These are phyloP conservation scores for Globisporangium takayamanum DNA, from an alignment of 352 stramenopile species.

Conservation along the genomic window DNA sequence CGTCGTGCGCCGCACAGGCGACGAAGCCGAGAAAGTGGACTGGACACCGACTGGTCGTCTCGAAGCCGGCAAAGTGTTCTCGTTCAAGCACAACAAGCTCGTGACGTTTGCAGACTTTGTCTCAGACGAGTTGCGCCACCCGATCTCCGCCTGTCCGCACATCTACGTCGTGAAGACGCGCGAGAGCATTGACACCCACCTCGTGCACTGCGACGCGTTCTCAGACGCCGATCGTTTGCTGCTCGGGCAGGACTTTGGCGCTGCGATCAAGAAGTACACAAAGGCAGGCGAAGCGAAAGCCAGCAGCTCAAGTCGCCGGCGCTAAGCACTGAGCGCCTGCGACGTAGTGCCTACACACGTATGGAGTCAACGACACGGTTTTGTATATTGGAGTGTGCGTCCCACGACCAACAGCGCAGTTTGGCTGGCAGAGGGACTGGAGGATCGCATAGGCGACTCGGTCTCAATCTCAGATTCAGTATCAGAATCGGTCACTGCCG, in stretches of 20 bases:
- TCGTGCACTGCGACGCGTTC: conserved; percentile 65
- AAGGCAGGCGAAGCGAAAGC: conserved; percentile 13
- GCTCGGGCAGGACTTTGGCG: conserved; percentile 24
- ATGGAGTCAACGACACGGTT: background rate
- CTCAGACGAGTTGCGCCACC: conserved; percentile 27
- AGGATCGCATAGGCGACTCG: too few species aligned
- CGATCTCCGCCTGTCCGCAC: conserved; percentile 56
- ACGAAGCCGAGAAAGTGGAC: conserved; percentile 6
- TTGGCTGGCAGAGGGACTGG: too few species aligned
- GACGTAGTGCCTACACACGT: background rate
- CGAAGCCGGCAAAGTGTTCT: conserved; percentile 49
- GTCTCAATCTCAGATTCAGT: too few species aligned
- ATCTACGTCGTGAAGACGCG: conserved; percentile 50
- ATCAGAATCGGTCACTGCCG: background rate
- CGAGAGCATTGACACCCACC: conserved; percentile 67
- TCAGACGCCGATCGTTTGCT: conserved; percentile 40
- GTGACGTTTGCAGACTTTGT: conserved; percentile 65
- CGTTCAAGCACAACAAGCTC: conserved; percentile 38
- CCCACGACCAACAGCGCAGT: background rate
- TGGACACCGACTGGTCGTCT: conserved; percentile 47
- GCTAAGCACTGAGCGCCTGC: background rate
- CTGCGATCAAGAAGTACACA: conserved; percentile 26
- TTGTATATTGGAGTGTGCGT: background rate
- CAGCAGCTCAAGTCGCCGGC: background rate
- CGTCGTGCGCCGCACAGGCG: conserved; percentile 19